Base-by-base conservation (phyloP, 2,329 filamentous ascomycete genomes). In the Aspergillus aculeatus region DNA sequence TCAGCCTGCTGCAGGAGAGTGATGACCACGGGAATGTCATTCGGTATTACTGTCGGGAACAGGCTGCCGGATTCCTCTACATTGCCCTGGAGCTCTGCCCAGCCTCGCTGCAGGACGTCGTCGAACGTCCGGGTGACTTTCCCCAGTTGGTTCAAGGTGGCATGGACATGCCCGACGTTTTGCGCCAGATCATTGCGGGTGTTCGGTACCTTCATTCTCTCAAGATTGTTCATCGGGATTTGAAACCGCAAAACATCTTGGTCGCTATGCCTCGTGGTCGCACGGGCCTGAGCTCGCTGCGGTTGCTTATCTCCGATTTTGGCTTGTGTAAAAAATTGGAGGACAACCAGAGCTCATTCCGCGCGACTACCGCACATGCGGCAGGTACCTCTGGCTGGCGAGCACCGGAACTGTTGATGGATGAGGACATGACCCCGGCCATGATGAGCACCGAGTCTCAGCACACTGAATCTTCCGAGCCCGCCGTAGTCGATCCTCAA, bases 21-120 rank as follows among this genome's bases (percentile, higher is more conserved):
- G 95, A 99, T 67, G 91, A 97, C 69, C 95, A 99, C 70, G 89
- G 90, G 12, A 98, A 99, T 73, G 94, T 99, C 47, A 96, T 99
- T 65, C 91, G 94, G 44, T 99, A 99, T 73, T 97, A 92, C 71
- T 92, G 93, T 52, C 93, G 96, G 69, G 91, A 96, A 69, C 88
- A 90, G 68, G 91, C 92, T 11, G 86, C 90, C 38, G 90, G 91
- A 19, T 99, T 99, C 75, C 83, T 98, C 41, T 99, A 99, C 75
- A 99, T 99, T 69, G 95, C 94, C 0, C 80, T 99, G 23, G 95
- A 99, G 76, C 85, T 96, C 5, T 99, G 95, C 70, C 92, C 94
- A 44, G 94, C 94, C 3, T 98, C 94, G 41, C 81, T 99, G 26
- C 94, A 93, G 59, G 95, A 99, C 68, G 86, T 99, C 1, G 86